phyloP scores from a whole-genome alignment of 2,329 filamentous ascomycete genomes.

The Fusarium euwallaceae region DNA sequence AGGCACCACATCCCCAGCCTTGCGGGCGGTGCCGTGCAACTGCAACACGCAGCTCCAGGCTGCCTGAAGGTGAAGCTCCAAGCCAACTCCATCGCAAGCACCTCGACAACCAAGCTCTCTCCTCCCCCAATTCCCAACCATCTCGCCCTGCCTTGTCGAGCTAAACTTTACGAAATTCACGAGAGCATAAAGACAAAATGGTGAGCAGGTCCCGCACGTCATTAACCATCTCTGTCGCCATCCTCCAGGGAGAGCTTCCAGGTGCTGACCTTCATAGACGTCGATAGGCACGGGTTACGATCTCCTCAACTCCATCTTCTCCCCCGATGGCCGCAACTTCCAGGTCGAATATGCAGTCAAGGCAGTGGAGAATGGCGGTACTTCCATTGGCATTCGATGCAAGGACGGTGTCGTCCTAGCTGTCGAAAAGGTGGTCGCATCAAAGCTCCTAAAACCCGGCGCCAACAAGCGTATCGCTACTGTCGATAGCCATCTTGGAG shows the following conservation, averaged over 20 bases:
- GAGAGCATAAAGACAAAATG: constrained; percentile 48
- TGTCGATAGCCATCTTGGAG: constrained; percentile 92
- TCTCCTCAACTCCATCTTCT: constrained; percentile 99
- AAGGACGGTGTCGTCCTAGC: constrained; percentile 97
- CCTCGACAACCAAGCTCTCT: constrained; percentile 34
- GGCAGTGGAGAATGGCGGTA: constrained; percentile 97
- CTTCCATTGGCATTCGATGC: constrained; percentile 94
- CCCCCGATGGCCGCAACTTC: constrained; percentile 98
- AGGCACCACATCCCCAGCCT: constrained; percentile 50
- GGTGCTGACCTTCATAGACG: constrained; percentile 72
- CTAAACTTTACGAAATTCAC: constrained; percentile 16
- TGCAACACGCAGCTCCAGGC: constrained; percentile 59
- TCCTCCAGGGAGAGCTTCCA: constrained; percentile 41
- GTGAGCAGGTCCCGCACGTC: constrained; percentile 43
- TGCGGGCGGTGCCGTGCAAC: constrained; percentile 34
- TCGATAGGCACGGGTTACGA: constrained; percentile 99
- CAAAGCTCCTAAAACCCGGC: constrained; percentile 93
- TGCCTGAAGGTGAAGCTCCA: constrained; percentile 58
- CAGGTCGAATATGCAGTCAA: constrained; percentile 99
- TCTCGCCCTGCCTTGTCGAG: constrained; percentile 10
- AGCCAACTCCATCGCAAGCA: constrained; percentile 44
- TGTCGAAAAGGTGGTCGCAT: constrained; percentile 95
- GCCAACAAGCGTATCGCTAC: constrained; percentile 98
- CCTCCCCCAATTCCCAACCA: constrained; percentile 24
- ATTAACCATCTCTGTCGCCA: constrained; percentile 36